phyloP scores from a whole-genome alignment of 768 basidiomycete genomes.

The Candolleomyces efflorescens region DNA sequence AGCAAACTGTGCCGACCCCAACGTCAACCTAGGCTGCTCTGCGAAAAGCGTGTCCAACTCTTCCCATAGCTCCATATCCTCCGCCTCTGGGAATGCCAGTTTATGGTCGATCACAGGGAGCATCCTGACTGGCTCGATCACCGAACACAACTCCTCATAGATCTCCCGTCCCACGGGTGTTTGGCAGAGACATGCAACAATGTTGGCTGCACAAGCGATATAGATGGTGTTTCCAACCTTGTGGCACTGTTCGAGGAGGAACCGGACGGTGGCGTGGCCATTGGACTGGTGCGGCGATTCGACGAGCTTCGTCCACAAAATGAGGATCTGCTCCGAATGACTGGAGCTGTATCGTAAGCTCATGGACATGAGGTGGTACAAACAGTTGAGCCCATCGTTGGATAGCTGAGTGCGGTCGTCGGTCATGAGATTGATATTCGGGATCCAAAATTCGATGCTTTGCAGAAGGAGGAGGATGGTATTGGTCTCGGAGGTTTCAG shows the following conservation, averaged over 20 bases:
- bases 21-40: slow-evolving; percentile 60
- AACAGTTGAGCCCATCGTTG: slow-evolving; percentile 54
- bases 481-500: slow-evolving; percentile 40
- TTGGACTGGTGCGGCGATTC: slow-evolving; percentile 68
- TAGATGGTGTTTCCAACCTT: slow-evolving; percentile 78
- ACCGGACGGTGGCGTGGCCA: slow-evolving; percentile 75
- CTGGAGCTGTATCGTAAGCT: slow-evolving; percentile 69
- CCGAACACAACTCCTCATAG: slow-evolving; percentile 78
- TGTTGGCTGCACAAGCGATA: slow-evolving; percentile 72
- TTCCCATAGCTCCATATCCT: slow-evolving; percentile 74
- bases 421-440: slow-evolving; percentile 65
- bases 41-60: slow-evolving; percentile 75
- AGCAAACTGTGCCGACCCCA: slow-evolving; percentile 86
- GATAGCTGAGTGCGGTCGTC: slow-evolving; percentile 48
- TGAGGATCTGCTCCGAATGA: slow-evolving; percentile 76
- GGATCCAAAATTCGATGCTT: slow-evolving; percentile 81
- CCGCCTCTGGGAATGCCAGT: slow-evolving; percentile 53
- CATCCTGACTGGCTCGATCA: slow-evolving; percentile 85
- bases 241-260: slow-evolving; percentile 83
- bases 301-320: slow-evolving; percentile 76
- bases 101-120: slow-evolving; percentile 73
- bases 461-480: slow-evolving; percentile 61
- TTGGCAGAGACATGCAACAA: slow-evolving; percentile 81
- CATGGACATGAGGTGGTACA: slow-evolving; percentile 82
- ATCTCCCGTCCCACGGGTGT: slow-evolving; percentile 67